Evolutionary conservation across 129 eudicot genomes (phyloP).

Genomic region (Tagetes erecta): DNA sequence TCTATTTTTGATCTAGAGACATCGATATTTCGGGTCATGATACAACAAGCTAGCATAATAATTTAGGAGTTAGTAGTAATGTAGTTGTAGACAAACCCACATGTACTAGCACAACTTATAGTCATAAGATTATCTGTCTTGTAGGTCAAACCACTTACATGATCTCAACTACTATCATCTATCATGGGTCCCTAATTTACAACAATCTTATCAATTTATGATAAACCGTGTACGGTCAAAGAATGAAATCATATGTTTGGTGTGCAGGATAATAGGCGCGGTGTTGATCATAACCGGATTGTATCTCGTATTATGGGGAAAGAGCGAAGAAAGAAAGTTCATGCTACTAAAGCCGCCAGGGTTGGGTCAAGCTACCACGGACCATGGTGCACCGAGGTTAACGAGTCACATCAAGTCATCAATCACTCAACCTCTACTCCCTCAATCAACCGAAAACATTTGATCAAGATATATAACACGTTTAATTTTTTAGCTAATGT

Average conservation of each 20-base stretch:
- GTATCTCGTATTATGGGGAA: conserved; percentile 94
- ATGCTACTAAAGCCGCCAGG: conserved; percentile 38
- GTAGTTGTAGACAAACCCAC: conserved; percentile 49
- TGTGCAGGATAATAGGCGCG: conserved; percentile 84
- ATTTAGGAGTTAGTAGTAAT: conserved; percentile 31
- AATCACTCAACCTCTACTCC: conserved; percentile 78
- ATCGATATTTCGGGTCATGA: not conserved
- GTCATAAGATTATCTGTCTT: conserved; percentile 36
- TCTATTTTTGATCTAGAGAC: not conserved
- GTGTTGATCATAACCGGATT: conserved; percentile 76
- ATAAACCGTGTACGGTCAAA: not conserved
- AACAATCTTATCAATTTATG: conserved; percentile 4
- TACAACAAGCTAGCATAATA: conserved; percentile 13
- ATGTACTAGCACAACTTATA: conserved; percentile 37
- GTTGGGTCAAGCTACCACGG: conserved; percentile 42
- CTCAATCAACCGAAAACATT: conserved; percentile 63
- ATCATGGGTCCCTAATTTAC: conserved; percentile 18
- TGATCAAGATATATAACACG: conserved; percentile 43
- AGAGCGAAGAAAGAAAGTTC: conserved; percentile 73
- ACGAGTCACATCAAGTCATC: conserved; percentile 52
- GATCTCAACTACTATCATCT: conserved; percentile 28
- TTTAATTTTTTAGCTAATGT: conserved; percentile 23
- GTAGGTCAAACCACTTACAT: conserved; percentile 32
- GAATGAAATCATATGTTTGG: not conserved
- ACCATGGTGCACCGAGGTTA: conserved; percentile 50